A percentile compares a stretch with the other conserved stretches of the same genome.
Conservation (phyloP, 2,329 filamentous ascomycete genomes). For the Paecilomyces variotii region DNA sequence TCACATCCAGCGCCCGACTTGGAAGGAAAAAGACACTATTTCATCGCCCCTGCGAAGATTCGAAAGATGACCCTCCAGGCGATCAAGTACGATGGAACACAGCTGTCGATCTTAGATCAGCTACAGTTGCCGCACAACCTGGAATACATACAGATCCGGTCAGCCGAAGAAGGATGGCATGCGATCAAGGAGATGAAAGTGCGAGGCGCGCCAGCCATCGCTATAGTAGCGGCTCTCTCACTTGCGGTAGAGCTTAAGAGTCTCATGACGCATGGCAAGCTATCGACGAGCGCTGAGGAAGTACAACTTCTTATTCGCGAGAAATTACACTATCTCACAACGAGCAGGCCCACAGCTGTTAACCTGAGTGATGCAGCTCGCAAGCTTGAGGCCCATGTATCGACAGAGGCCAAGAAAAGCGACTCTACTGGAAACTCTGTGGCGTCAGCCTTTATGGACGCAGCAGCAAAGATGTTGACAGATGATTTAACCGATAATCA, state of each 20-base stretch:
- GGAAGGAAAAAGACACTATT: background rate
- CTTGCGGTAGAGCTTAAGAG: constrained; percentile 73
- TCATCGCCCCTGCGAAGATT: background rate
- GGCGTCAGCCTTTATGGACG: constrained; percentile 62
- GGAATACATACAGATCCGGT: constrained; percentile 47
- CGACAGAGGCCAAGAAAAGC: constrained; percentile 31
- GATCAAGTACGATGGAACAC: constrained; percentile 51
- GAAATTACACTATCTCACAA: constrained; percentile 78
- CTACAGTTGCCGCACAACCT: constrained; percentile 54
- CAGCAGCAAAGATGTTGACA: constrained; percentile 77
- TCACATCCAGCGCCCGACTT: too few species aligned
- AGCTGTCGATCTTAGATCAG: constrained; percentile 56
- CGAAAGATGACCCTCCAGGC: constrained; percentile 47
- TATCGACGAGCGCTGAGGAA: constrained; percentile 49
- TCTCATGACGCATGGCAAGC: constrained; percentile 25
- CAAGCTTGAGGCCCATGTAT: constrained; percentile 63
- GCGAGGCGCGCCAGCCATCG: constrained; percentile 82
- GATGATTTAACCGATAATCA: constrained; percentile 84
- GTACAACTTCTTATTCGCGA: constrained; percentile 61
- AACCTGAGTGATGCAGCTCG: constrained; percentile 85
- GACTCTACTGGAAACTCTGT: constrained; percentile 42
- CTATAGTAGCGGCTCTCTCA: constrained; percentile 88
- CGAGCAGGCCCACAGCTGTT: constrained; percentile 86
- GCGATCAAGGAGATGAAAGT: constrained; percentile 59
- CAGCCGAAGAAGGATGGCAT: constrained; percentile 54